Evolutionary conservation across 805 yeast genomes (phyloP), one percentile per base, ranked within the genome.

Genomic region (Pachysolen tannophilus): DNA sequence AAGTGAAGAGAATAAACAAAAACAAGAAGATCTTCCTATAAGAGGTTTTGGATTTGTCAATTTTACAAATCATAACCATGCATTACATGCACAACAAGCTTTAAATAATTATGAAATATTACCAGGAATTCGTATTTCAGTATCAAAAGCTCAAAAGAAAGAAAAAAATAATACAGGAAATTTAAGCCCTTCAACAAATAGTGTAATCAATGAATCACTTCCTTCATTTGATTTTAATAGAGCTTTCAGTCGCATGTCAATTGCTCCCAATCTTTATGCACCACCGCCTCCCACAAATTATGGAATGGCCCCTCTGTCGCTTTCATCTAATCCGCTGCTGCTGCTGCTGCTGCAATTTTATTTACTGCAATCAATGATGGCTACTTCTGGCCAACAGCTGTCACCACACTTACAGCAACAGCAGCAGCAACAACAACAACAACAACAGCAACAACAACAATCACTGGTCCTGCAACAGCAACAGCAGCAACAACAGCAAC

Each of bases 41-140:
- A 58, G 64, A 40, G 69, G 68, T 10, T 72, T 69, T 44, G 83
- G 78, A 0, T 78, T 69, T 44, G 63, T 78, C 26, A 70, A 68
- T 35, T 74, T 72, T 43, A 50, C 52, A 14, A 56, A 49, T 26
- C 77, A 72, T 47, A 64, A 61, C 14, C 69, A 67, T 41, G 73
- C 78, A 2, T 45, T 73, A 26, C 53, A 47, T 15, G 69, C 75
- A 6, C 63, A 78, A 20, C 65, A 65, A 32, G 62, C 57, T 29
- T 61, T 81, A 39, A 63, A 71, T 45, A 65, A 66, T 20, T 52
- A 55, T 23, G 64, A 57, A 32, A 45, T 73, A 8, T 50, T 34
- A n/a, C 46, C 49, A 1, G 59, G 56, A 9, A 41, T 30, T 28
- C 38, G 34, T 7, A 36, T 58, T 15, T 45, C 48, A 45, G 58